A percentile compares a stretch with the other conserved stretches of the same genome.
phyloP scores from a whole-genome alignment of 2,329 filamentous ascomycete genomes.

The Aspergillus calidoustus region DNA sequence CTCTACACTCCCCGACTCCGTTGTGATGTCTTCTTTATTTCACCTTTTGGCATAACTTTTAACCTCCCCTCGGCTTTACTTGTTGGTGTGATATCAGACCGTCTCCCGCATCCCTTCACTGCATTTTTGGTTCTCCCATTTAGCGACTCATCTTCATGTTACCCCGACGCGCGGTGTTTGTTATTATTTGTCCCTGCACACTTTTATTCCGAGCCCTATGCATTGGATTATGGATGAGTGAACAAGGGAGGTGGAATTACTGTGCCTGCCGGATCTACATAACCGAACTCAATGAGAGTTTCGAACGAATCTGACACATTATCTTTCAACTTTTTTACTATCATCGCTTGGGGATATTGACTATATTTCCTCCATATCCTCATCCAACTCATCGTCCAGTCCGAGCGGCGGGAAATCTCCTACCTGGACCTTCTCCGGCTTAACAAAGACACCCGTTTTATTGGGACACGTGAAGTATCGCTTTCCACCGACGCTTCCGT shows the following conservation, averaged over 20 bases:
- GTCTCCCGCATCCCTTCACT: background rate
- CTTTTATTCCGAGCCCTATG: background rate
- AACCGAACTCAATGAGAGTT: background rate
- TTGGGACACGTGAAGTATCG: constrained; percentile 61
- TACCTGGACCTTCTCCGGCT: constrained; percentile 65
- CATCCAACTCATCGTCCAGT: constrained; percentile 58
- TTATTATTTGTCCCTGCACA: background rate
- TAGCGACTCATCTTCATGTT: constrained; percentile 14
- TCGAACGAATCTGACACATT: background rate
- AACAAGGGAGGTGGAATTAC: constrained; percentile 5
- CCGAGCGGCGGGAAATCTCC: constrained; percentile 61
- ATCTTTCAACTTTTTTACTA: background rate
- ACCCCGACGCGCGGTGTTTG: constrained; percentile 13
- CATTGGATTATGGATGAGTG: constrained; percentile 7
- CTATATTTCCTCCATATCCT: constrained; percentile 60
- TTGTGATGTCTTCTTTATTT: background rate
- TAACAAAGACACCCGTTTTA: constrained; percentile 64
- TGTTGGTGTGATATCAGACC: constrained; percentile 4
- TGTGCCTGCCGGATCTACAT: background rate
- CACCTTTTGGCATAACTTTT: constrained; percentile 17
- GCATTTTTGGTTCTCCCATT: constrained; percentile 6
- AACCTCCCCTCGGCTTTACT: background rate
- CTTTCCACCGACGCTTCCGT: constrained; percentile 57
- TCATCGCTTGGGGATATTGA: background rate
- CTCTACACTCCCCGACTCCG: background rate